Conservation (phyloP, 148 eudicot genomes). For the Euryodendron excelsum region DNA sequence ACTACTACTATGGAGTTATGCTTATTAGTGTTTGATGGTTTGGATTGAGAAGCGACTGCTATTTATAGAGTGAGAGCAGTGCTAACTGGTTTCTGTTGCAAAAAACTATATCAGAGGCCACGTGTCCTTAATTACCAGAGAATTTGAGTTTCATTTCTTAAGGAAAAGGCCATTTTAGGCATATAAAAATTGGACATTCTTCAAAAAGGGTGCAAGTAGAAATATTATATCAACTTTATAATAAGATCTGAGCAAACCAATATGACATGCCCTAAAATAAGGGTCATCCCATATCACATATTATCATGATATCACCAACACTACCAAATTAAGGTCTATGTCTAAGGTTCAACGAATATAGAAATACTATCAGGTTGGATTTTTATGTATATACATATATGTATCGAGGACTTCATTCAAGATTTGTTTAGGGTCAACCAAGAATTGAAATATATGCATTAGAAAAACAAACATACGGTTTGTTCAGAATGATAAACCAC, state of each 20-base stretch:
- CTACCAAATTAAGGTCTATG: neutral
- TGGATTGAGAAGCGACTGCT: neutral
- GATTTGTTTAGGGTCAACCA: neutral
- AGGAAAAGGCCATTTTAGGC: neutral
- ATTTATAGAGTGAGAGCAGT: conserved; percentile 16
- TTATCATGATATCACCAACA: neutral
- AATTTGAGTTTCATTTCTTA: neutral
- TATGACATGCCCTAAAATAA: neutral
- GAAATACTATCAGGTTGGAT: too few relatives aligned
- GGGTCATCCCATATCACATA: neutral
- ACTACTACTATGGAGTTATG: too few relatives aligned
- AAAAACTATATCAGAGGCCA: neutral
- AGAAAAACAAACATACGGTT: too few relatives aligned
- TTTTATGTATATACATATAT: too few relatives aligned
- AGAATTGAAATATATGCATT: too few relatives aligned
- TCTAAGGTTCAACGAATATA: neutral
- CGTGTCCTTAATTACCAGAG: neutral
- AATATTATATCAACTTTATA: neutral
- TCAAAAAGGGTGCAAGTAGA: neutral
- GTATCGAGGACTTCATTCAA: neutral
- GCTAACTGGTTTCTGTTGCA: neutral
- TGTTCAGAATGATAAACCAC: neutral
- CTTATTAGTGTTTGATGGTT: neutral
- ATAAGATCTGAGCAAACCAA: neutral
- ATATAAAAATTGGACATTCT: neutral